Conservation (phyloP, 768 basidiomycete genomes). For the Trametes villosa region DNA sequence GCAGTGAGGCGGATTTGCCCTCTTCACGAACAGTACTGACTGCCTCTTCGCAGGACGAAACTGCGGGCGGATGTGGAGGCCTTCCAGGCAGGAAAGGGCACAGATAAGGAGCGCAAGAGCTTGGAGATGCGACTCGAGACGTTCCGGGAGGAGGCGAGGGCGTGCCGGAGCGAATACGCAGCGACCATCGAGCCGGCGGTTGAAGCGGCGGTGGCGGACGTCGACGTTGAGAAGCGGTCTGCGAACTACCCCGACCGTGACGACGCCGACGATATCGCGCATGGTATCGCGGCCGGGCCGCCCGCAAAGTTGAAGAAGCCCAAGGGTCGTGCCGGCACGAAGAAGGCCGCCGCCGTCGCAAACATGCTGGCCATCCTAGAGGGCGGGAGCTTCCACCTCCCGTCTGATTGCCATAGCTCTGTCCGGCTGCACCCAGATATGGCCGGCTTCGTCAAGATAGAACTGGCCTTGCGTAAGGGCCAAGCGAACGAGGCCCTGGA, state of each 20-base stretch:
- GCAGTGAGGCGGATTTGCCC: not conserved
- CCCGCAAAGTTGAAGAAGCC: not conserved
- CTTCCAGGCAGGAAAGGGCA: too few relatives aligned
- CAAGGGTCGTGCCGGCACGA: not conserved
- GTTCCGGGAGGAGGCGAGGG: not conserved
- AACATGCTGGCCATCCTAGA: not conserved
- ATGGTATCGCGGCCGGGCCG: not conserved
- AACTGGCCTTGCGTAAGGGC: not conserved
- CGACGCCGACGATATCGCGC: not conserved
- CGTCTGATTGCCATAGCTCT: not conserved
- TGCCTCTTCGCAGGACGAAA: not conserved
- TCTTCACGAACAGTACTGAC: not conserved
- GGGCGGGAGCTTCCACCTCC: not conserved
- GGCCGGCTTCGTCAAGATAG: not conserved
- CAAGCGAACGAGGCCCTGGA: slow-evolving; percentile 13
- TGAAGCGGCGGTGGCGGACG: not conserved
- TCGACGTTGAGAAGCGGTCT: not conserved
- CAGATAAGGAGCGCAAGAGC: not conserved
- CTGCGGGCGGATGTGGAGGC: not conserved
- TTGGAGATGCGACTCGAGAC: too few relatives aligned
- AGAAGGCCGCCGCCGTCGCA: not conserved
- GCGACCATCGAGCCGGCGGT: not conserved
- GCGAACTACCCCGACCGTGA: too few relatives aligned
- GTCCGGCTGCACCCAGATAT: not conserved
- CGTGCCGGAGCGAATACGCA: not conserved